Evolutionary conservation across 768 basidiomycete species (phyloP), one percentile per base, ranked within the genome.

Genomic region (Mycena galopus): DNA sequence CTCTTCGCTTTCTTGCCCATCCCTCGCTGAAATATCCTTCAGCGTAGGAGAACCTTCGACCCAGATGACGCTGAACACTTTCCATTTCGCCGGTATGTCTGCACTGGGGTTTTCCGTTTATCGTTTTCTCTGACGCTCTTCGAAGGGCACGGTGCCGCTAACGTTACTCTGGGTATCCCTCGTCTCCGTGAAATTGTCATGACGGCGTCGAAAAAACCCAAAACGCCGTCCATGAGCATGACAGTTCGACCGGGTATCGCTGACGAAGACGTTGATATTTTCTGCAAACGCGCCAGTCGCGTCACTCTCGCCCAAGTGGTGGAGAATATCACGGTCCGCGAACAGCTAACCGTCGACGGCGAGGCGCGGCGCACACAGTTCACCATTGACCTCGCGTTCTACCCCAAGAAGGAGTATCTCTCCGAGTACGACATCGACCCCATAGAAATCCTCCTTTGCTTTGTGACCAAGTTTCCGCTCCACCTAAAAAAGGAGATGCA

Each of bases 21-120:
- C 55, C n/a, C 42, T 29, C 58, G 42, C 53, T 60, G n/a, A 56
- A 33, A 53, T 55, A 12, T 65, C 63, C n/a, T 61, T 10, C 71
- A 99, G 98, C 84, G 91, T 99, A 51, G 98, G 98, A 62, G 98
- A 99, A 81, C 98, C 98, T 6, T 99, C 98, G 19, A 99, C 98
- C 0, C 98, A 99, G 81, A 99, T 99, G 98, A 99, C 98, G 11
- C 84, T 99, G 73, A 99, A 99, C 81, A 99, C 98, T 16, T 99
- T 99, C 90, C 98, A 99, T 86, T 97, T 99, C 78, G 98, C 98
- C 76, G 97, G 96, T 92, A 81, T 77, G 88, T 78, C 42, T 73
- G 69, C 57, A 44, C 32, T 39, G 27, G 14, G 4, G 17, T 67
- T 37, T 35, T n/a, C 53, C 39, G 16, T 10, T 19, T 35, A 4